phyloP scores from a whole-genome alignment of 768 basidiomycete genomes.

The Serendipita sp. region DNA sequence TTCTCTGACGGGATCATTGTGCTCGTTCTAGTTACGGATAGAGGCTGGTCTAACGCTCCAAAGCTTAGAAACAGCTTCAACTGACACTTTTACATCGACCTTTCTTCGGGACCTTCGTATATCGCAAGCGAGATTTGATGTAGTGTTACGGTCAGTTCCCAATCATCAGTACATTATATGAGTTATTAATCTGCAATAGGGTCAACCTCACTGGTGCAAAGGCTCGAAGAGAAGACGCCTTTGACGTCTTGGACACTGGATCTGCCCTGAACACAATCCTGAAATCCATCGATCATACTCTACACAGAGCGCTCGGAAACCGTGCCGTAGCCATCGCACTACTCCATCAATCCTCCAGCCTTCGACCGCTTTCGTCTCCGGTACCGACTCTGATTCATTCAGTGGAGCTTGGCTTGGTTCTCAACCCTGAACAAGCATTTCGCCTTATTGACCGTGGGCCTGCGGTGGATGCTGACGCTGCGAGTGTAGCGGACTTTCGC shows the following conservation, averaged over 20 bases:
- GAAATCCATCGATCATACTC: constrained; percentile 29
- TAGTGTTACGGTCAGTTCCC: constrained; percentile 39
- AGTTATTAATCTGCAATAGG: constrained; percentile 20
- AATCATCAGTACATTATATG: background rate
- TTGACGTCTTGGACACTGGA: constrained; percentile 40
- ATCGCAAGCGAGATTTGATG: constrained; percentile 54
- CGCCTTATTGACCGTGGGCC: constrained; percentile 91
- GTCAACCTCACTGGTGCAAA: constrained; percentile 39
- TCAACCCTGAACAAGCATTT: constrained; percentile 55
- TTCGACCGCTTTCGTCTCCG: constrained; percentile 23
- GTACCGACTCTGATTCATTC: constrained; percentile 31
- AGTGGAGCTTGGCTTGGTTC: constrained; percentile 62
- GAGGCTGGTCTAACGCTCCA: constrained; percentile 66
- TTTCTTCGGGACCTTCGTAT: constrained; percentile 62
- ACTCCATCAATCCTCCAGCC: constrained; percentile 19
- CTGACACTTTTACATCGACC: constrained; percentile 50
- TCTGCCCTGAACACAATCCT: constrained; percentile 42
- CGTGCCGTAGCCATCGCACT: constrained; percentile 51
- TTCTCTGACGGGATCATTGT: background rate
- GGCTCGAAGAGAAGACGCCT: constrained; percentile 21
- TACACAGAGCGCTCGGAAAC: constrained; percentile 53
- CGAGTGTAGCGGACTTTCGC: constrained; percentile 46
- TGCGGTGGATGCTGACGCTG: constrained; percentile 40
- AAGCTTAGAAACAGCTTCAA: constrained; percentile 33
- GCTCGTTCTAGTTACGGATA: constrained; percentile 39